Percentiles rank a stretch among this genome's conserved stretches.
phyloP scores from a whole-genome alignment of 2,329 filamentous ascomycete genomes.

The Diaporthe nobilis region DNA sequence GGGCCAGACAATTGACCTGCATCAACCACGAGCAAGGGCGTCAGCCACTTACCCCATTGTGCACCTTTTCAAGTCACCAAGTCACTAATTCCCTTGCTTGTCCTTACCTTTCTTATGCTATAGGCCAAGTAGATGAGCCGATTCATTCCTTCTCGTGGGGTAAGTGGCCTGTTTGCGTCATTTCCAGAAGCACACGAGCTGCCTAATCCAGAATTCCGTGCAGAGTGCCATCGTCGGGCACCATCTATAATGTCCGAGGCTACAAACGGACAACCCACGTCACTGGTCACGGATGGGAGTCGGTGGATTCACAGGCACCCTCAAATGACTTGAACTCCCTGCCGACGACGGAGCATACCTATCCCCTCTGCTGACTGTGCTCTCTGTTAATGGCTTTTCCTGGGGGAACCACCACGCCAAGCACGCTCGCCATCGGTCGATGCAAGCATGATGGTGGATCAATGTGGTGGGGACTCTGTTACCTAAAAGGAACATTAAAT shows the following conservation, averaged over 20 bases:
- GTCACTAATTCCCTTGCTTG: constrained; percentile 13
- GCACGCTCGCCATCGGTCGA: constrained; percentile 27
- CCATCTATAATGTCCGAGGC: constrained; percentile 20
- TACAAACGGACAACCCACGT: constrained; percentile 1
- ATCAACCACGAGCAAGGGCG: constrained; percentile 21
- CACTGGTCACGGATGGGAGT: constrained; percentile 1
- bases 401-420: constrained; percentile 17
- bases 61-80: constrained; percentile 6
- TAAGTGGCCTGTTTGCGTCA: constrained; percentile 32
- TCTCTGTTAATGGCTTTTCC: neutral
- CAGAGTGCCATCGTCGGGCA: constrained; percentile 31
- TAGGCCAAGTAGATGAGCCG: constrained; percentile 22
- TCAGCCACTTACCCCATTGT: constrained; percentile 19
- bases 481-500: constrained; percentile 10
- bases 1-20: constrained; percentile 19
- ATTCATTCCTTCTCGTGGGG: constrained; percentile 27
- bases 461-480: constrained; percentile 12
- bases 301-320: constrained; percentile 9
- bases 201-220: constrained; percentile 25
- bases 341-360: constrained; percentile 23
- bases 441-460: constrained; percentile 28
- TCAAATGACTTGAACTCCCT: constrained; percentile 1
- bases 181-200: constrained; percentile 24
- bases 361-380: neutral
- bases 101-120: constrained; percentile 10